phyloP scores from a whole-genome alignment of 2,329 filamentous ascomycete species.

The Neonectria faginata region DNA sequence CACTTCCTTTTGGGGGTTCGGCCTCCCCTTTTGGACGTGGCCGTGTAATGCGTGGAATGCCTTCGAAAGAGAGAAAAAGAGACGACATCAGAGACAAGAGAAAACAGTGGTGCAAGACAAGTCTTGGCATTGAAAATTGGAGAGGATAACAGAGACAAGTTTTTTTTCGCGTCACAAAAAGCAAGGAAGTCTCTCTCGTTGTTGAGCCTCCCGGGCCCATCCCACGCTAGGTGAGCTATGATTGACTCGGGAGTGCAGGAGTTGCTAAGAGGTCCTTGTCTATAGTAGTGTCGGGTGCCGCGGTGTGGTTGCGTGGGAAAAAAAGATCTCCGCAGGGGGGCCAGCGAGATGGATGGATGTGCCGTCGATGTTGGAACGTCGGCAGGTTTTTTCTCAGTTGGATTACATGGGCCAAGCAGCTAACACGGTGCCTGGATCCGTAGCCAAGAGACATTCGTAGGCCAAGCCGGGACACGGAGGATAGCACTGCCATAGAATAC shows the following conservation, averaged over 20 bases:
- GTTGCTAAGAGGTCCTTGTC: conserved; percentile 22
- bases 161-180: conserved; percentile 1
- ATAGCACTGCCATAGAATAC: neutral
- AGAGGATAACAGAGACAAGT: neutral
- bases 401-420: conserved; percentile 9
- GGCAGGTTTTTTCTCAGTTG: neutral
- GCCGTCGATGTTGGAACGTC: conserved; percentile 11
- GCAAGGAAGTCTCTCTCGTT: neutral
- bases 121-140: neutral
- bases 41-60: neutral
- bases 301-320: neutral
- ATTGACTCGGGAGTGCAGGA: conserved; percentile 1
- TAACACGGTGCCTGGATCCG: neutral
- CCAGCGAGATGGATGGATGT: conserved; percentile 11
- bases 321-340: conserved; percentile 13
- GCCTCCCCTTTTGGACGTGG: neutral
- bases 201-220: conserved; percentile 9
- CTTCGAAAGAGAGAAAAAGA: neutral
- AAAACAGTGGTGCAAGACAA: neutral
- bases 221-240: neutral
- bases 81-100: neutral
- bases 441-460: neutral
- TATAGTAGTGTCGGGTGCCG: conserved; percentile 16
- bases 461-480: neutral
- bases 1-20: conserved; percentile 10